Base-by-base conservation (phyloP, 495 filamentous ascomycete genomes). In the Amphirosellinia nigrospora region DNA sequence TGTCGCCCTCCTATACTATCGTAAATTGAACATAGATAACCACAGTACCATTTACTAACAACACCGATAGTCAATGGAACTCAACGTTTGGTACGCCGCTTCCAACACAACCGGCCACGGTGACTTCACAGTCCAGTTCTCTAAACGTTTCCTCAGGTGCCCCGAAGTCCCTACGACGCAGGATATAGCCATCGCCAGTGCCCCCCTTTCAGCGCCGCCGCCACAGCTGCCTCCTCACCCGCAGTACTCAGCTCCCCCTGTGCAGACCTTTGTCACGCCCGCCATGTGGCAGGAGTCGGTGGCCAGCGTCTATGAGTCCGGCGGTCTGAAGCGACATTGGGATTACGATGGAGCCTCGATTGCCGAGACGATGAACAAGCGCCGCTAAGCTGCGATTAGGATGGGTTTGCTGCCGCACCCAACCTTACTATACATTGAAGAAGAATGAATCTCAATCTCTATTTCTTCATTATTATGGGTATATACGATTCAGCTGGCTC, bases 231-330 rank as follows among this genome's bases (percentile, higher is more conserved):
- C 86, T 26, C 46, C 50, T 32, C 68, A 64, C 19, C 68, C 85
- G 30, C 84, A 88, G 56, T 88, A 89, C 67, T 83, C 83, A 39
- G 79, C 85, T 15, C 82, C 87, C 19, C 86, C 85, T 9, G 78
- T 82, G 23, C 81, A 83, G 71, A 85, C 89, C 19, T 90, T 96
- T 71, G 93, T 99, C 67, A 97, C 93, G 15, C 93, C 96, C 13
- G 91, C 91, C 70, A 97, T 97, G 88, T 99, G 96, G 96, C 94
- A 97, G 79, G 92, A 97, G 74, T 93, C 90, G 53, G 94, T 99
- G 72, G 94, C 96, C 16, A 93, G 89, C 74, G 93, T 95, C 1
- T 97, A 91, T 80, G 92, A 94, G 55, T 48, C 52, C 10, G 89
- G 89, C 64, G 89, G 90, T 4, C 76, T 93, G 38, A 97, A 96